Evolutionary conservation across 371 early-diverging fungal genomes (phyloP).

Genomic region (Zancudomyces culisetae): DNA sequence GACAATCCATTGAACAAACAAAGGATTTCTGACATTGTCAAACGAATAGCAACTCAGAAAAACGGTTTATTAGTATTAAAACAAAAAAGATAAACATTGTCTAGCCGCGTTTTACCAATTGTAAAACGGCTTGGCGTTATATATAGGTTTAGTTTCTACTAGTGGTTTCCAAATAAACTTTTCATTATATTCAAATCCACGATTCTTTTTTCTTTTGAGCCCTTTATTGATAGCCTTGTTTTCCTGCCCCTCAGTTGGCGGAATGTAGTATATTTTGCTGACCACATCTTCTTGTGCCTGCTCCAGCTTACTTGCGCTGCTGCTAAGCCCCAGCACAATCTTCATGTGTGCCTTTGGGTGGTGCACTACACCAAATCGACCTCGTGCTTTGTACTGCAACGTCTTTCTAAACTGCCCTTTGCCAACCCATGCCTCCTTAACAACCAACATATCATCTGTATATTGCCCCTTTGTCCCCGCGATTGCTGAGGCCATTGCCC

Average conservation of each 20-base stretch:
- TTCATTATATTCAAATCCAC: constrained; percentile 26
- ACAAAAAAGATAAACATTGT: constrained; percentile 5
- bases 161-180: constrained; percentile 54
- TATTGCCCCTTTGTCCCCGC: too few relatives aligned
- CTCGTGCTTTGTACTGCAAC: constrained; percentile 57
- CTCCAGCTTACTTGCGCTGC: constrained; percentile 8
- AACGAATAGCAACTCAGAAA: constrained; percentile 35
- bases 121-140: constrained; percentile 50
- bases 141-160: constrained; percentile 52
- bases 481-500: too few relatives aligned
- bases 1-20: constrained; percentile 39
- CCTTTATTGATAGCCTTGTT: constrained; percentile 10
- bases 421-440: constrained; percentile 66
- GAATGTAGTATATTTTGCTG: too few relatives aligned
- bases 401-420: constrained; percentile 60
- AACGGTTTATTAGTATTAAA: constrained; percentile 29
- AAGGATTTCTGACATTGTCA: constrained; percentile 34
- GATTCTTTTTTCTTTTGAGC: constrained; percentile 27
- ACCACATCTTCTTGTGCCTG: too few relatives aligned
- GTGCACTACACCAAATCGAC: constrained; percentile 61
- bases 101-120: constrained; percentile 39
- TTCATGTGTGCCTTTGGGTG: constrained; percentile 65
- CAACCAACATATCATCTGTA: constrained; percentile 43
- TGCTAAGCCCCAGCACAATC: constrained; percentile 41
- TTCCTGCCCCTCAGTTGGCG: constrained; percentile 10